Evolutionary conservation across 495 filamentous ascomycete species (phyloP).

Genomic region (Rhypophila decipiens): DNA sequence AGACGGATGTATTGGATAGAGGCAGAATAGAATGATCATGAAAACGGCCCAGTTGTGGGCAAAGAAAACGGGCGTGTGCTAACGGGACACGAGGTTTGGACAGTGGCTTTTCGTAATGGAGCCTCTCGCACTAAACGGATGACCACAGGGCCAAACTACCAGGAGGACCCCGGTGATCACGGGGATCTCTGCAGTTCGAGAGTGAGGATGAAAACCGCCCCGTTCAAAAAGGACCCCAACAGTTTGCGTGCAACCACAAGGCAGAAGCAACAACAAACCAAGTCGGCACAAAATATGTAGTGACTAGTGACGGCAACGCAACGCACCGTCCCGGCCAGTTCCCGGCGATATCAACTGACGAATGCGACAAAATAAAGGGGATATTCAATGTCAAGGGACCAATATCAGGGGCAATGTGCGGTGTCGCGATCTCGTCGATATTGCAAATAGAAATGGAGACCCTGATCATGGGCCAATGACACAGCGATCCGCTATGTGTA

Average conservation of each 20-base stretch:
- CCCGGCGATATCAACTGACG: neutral
- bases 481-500: neutral
- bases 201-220: too few relatives aligned
- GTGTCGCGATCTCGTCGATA: neutral
- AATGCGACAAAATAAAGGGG: neutral
- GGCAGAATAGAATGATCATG: neutral
- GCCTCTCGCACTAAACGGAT: too few relatives aligned
- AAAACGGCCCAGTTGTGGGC: neutral
- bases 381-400: neutral
- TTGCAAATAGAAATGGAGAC: neutral
- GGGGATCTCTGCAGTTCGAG: too few relatives aligned
- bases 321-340: neutral
- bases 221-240: too few relatives aligned
- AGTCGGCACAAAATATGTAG: neutral
- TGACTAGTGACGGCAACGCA: neutral
- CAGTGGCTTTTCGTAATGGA: too few relatives aligned
- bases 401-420: neutral
- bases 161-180: too few relatives aligned
- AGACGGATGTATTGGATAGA: neutral
- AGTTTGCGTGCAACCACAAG: neutral
- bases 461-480: neutral
- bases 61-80: too few relatives aligned
- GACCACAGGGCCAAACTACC: too few relatives aligned
- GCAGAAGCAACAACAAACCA: too few relatives aligned
- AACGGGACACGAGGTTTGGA: too few relatives aligned